Evolutionary conservation across 2,329 filamentous ascomycete genomes (phyloP), one percentile per base, ranked within the genome.

Genomic region (Pestalotiopsis sp.): DNA sequence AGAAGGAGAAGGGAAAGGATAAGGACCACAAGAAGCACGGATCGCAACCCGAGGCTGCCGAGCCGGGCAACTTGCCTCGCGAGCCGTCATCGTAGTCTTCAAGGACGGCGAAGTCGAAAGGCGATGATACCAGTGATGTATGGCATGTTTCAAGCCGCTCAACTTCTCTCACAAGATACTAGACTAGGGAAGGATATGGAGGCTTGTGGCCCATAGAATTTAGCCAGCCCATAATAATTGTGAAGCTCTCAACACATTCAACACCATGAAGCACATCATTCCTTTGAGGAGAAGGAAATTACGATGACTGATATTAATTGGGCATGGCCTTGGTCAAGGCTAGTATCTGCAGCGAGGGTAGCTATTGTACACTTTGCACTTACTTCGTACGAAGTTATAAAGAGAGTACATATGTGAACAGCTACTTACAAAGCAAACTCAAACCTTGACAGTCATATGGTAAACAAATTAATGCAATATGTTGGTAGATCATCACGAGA

Each of bases 1-100:
- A 86, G 78, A 89, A 94, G 78, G 85, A 86, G 78, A 89, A 89
- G 80, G 83, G 83, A 74, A 87, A 90, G 83, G 85, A 89, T 71
- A 84, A 85, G 74, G 83, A 85, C 72, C 83, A 85, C 72, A 83
- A 82, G 75, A 76, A 71, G 69, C 25, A 74, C 58, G 75, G 75
- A 31, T 39, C 31, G n/a, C 68, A n/a, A 17, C 59, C 67, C 11
- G 74, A 76, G 27, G 41, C 70, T 4, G 66, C 68, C 27, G 72
- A 74, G 14, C 65, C 70, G 13, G 61, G 66, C 23, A 73, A 75
- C 49, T 27, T 63, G n/a, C 61, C 70, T 12, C 69, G 72, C 69
- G 73, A 75, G 65, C 74, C 74, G 66, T 45, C 61, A 39, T 64
- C 45, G 45, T 52, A 52, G 45, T 52, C 45, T 64, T 41, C 38